phyloP scores from a whole-genome alignment of 2,329 filamentous ascomycete species.

The Diaporthe velutina region DNA sequence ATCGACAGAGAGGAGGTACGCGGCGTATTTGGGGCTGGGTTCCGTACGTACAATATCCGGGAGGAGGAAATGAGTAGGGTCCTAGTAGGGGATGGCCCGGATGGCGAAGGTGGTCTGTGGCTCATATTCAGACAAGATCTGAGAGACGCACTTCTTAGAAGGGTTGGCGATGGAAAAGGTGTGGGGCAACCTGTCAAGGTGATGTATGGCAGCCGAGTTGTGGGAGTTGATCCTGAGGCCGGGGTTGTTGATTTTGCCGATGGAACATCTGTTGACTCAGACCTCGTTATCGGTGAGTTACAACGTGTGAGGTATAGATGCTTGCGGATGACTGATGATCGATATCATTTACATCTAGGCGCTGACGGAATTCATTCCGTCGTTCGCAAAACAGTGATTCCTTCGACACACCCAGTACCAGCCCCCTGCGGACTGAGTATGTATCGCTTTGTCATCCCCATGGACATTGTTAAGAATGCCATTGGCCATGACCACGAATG shows the following conservation, averaged over 20 bases:
- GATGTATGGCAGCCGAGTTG: background rate
- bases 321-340: background rate
- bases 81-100: background rate
- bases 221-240: background rate
- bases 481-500: background rate
- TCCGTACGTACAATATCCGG: background rate
- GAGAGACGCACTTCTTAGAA: background rate
- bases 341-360: background rate
- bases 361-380: conserved; percentile 10
- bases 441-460: conserved; percentile 8
- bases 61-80: background rate
- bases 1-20: conserved; percentile 1
- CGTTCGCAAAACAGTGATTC: background rate
- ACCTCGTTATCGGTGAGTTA: conserved; percentile 3
- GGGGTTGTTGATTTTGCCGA: background rate
- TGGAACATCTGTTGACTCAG: background rate
- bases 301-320: background rate
- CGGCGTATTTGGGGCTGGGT: background rate
- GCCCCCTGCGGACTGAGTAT: background rate
- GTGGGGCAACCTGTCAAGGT: background rate
- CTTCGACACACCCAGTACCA: conserved; percentile 7
- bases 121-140: conserved; percentile 10
- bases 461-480: background rate
- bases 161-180: background rate
- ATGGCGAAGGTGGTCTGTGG: background rate